Conservation (phyloP, 768 basidiomycete species). For the Asterophora lycoperdoides region DNA sequence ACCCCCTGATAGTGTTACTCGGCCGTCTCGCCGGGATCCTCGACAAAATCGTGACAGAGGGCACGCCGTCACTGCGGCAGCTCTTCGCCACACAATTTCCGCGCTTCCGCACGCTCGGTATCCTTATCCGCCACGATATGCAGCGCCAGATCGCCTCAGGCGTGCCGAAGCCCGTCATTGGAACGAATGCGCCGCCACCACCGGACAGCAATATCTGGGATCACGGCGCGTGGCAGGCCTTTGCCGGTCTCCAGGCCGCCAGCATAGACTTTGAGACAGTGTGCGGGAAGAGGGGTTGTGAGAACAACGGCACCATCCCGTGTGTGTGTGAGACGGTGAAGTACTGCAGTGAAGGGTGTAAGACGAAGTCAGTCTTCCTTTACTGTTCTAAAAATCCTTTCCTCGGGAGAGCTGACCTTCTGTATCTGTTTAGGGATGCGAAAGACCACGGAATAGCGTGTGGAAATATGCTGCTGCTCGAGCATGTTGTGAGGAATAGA, state of each 20-base stretch:
- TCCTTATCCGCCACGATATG: conserved; percentile 5
- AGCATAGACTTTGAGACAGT: conserved; percentile 2
- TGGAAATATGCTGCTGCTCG: neutral
- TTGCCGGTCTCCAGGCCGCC: neutral
- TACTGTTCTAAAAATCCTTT: no score
- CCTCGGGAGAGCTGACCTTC: neutral
- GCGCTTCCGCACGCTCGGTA: conserved; percentile 8
- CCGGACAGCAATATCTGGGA: conserved; percentile 9
- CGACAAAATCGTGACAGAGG: neutral
- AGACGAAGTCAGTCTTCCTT: conserved; percentile 6
- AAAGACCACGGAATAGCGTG: neutral
- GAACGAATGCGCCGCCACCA: neutral
- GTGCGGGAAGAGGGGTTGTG: conserved; percentile 10
- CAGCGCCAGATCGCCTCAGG: neutral
- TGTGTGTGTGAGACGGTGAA: conserved; percentile 4
- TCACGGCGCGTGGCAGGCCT: conserved; percentile 9
- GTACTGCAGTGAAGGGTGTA: conserved; percentile 8
- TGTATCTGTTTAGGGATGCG: neutral
- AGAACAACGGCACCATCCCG: neutral
- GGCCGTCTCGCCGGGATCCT: neutral
- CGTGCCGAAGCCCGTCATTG: neutral
- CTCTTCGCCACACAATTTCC: conserved; percentile 8
- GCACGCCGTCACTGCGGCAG: conserved; percentile 1
- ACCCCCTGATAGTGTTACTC: conserved; percentile 2
- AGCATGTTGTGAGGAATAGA: no score